phyloP scores from a whole-genome alignment of 75 land plant species.

The Sequoia sempervirens region DNA sequence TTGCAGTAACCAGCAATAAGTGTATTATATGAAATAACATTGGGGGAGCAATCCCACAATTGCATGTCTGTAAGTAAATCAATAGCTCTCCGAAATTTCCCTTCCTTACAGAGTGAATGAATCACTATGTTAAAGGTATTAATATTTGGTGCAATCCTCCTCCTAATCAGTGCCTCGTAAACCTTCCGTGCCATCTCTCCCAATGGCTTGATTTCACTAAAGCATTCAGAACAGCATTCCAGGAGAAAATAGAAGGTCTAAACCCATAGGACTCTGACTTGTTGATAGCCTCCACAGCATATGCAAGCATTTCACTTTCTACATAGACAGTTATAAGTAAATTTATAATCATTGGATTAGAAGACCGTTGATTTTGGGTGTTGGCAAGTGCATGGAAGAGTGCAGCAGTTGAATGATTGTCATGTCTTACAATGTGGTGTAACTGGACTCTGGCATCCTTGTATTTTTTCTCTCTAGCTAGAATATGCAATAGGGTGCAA shows the following conservation, averaged over 20 bases:
- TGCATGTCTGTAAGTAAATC: constrained; percentile 62
- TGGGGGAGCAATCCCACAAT: constrained; percentile 37
- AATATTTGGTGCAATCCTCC: constrained; percentile 42
- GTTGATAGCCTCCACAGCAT: constrained; percentile 50
- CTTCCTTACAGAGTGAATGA: constrained; percentile 53
- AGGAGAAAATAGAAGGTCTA: constrained; percentile 33
- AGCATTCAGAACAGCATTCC: constrained; percentile 50
- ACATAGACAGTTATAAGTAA: constrained; percentile 49
- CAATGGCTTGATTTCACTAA: constrained; percentile 36
- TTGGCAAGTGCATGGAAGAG: constrained; percentile 22
- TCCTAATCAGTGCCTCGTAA: constrained; percentile 45
- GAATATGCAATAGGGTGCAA: constrained; percentile 17
- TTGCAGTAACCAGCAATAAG: constrained; percentile 65
- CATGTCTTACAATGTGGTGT: background rate
- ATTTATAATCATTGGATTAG: constrained; percentile 27
- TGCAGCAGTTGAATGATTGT: constrained; percentile 10
- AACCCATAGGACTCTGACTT: constrained; percentile 47
- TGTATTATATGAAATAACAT: constrained; percentile 49
- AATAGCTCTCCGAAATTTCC: constrained; percentile 48
- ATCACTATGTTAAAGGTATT: constrained; percentile 60
- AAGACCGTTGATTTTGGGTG: background rate
- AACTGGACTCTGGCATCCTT: constrained; percentile 6
- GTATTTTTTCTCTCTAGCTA: constrained; percentile 15
- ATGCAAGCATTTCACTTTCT: constrained; percentile 14
- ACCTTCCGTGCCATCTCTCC: constrained; percentile 31